phyloP scores from a whole-genome alignment of 192 early-diverging fungal species.

The Coemansia reversa region DNA sequence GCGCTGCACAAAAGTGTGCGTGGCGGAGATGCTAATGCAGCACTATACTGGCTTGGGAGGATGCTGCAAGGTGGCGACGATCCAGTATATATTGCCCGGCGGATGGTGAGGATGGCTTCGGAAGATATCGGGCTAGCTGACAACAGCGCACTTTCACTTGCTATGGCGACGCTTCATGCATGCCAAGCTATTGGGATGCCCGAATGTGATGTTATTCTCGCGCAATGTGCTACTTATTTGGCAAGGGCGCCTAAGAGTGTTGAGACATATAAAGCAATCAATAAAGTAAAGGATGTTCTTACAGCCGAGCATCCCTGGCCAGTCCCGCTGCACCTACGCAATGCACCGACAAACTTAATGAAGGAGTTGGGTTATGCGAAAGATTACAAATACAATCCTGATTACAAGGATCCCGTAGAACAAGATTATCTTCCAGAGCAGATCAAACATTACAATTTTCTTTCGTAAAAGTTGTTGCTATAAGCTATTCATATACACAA shows the following conservation, averaged over 20 bases:
- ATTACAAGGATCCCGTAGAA: slow-evolving; percentile 66
- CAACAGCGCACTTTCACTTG: slow-evolving; percentile 69
- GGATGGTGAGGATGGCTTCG: slow-evolving; percentile 76
- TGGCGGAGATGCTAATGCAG: slow-evolving; percentile 77
- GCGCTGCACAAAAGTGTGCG: slow-evolving; percentile 88
- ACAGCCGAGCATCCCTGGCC: slow-evolving; percentile 65
- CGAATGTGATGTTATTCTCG: slow-evolving; percentile 84
- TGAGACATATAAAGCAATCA: slow-evolving; percentile 75
- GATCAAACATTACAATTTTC: slow-evolving; percentile 60
- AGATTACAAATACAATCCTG: slow-evolving; percentile 85
- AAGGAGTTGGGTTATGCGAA: slow-evolving; percentile 76
- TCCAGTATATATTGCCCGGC: slow-evolving; percentile 80
- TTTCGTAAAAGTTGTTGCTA: slow-evolving; percentile 14
- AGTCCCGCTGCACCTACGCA: slow-evolving; percentile 81
- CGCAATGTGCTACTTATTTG: slow-evolving; percentile 75
- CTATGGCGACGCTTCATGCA: slow-evolving; percentile 74
- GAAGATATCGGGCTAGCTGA: slow-evolving; percentile 91
- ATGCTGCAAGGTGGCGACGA: slow-evolving; percentile 92
- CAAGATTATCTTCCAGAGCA: slow-evolving; percentile 79
- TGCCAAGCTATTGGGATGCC: slow-evolving; percentile 90
- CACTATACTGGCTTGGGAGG: slow-evolving; percentile 85
- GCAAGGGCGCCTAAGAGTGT: slow-evolving; percentile 82
- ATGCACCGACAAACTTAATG: slow-evolving; percentile 80
- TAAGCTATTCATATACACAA: no score
- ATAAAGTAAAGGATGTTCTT: slow-evolving; percentile 63